Base-by-base conservation (phyloP, 345 rosid species). In the Rubroshorea leprosula region DNA sequence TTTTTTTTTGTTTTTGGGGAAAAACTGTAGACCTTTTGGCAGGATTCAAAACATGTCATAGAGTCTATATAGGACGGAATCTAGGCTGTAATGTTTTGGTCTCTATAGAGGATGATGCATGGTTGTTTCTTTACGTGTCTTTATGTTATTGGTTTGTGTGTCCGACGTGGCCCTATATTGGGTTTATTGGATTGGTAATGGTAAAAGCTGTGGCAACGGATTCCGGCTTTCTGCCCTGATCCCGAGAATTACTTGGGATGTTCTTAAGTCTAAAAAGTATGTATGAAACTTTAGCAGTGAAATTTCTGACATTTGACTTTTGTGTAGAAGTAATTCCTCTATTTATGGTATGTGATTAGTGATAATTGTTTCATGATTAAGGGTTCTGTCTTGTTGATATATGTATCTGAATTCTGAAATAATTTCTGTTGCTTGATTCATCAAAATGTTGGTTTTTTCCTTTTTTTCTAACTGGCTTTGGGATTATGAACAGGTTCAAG, bases 401-500 rank as follows among this genome's bases (percentile, higher is more conserved):
- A n/a, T n/a, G n/a, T n/a, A n/a, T n/a, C n/a, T n/a, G n/a, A n/a
- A n/a, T n/a, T n/a, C n/a, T n/a, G n/a, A n/a, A n/a, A n/a, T n/a
- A n/a, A n/a, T n/a, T n/a, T n/a, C n/a, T n/a, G n/a, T n/a, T n/a
- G n/a, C n/a, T n/a, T n/a, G n/a, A n/a, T n/a, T n/a, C n/a, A n/a
- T n/a, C n/a, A n/a, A n/a, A n/a, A n/a, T n/a, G n/a, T n/a, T n/a
- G n/a, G n/a, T n/a, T n/a, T n/a, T n/a, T n/a, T n/a, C n/a, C n/a
- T n/a, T 29, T 29, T 9, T 29, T 9, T 29, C 35, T 9, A 4
- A 29, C 35, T 29, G 4, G 35, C 9, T 4, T 41, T 27, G 31
- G 31, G 26, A 22, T 29, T 31, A 35, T 61, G 6, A 51, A 61
- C 78, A 92, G 98, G 95, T 69, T 89, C 96, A 47, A 77, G 95